These are phyloP conservation scores for Didymella segeticola DNA, from an alignment of 2,329 filamentous ascomycete genomes.

Conservation along the genomic window DNA sequence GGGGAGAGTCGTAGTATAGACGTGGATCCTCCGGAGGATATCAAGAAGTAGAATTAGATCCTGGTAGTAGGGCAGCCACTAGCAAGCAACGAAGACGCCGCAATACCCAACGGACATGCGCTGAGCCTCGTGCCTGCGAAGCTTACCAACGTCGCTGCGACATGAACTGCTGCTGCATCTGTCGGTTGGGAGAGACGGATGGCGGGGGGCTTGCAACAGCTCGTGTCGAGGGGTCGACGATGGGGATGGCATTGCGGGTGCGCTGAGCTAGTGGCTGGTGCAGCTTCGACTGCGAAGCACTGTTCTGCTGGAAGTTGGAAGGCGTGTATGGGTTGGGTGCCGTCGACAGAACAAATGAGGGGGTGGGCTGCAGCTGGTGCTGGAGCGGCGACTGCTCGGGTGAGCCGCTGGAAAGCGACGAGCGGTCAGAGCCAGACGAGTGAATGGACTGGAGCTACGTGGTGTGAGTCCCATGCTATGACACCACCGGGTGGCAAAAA, in stretches of 20 bases:
- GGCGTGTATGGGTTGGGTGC: conserved; percentile 63
- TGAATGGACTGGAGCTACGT: conserved; percentile 85
- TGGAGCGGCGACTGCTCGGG: conserved; percentile 91
- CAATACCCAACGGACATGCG: conserved; percentile 42
- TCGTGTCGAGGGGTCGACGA: conserved; percentile 94
- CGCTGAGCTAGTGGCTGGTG: conserved; percentile 91
- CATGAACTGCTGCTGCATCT: conserved; percentile 63
- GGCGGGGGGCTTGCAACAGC: conserved; percentile 89
- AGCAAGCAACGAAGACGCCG: conserved; percentile 49
- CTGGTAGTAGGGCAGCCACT: conserved; percentile 45
- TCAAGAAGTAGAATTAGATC: conserved; percentile 48
- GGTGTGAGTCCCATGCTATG: conserved; percentile 43
- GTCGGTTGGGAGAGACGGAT: conserved; percentile 69
- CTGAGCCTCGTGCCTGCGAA: conserved; percentile 42
- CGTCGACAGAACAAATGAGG: conserved; percentile 74
- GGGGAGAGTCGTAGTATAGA: conserved; percentile 49
- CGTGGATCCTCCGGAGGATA: conserved; percentile 50
- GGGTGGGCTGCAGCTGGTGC: conserved; percentile 75
- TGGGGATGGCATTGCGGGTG: conserved; percentile 93
- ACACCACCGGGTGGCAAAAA: conserved; percentile 33
- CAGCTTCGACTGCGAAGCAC: conserved; percentile 73
- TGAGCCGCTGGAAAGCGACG: conserved; percentile 92
- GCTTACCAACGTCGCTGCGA: conserved; percentile 56
- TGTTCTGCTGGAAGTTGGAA: conserved; percentile 64
- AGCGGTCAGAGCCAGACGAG: conserved; percentile 87